Evolutionary conservation across 768 basidiomycete genomes (phyloP).

Genomic region (Suillus alpinus): DNA sequence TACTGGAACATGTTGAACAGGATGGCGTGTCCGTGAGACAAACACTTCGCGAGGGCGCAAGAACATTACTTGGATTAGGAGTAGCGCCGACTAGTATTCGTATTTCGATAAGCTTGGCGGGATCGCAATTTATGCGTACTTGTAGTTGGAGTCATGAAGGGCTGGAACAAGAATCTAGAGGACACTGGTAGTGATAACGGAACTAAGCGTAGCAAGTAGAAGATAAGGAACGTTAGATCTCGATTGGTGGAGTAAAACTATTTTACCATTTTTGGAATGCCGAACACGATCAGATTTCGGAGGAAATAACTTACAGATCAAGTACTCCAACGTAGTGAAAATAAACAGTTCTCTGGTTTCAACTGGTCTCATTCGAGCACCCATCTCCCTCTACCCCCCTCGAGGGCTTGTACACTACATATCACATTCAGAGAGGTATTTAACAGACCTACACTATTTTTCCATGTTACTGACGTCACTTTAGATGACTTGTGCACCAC

Average conservation of each 20-base stretch:
- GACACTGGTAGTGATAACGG: neutral
- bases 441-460: neutral
- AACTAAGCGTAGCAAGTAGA: neutral
- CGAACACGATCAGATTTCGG: conserved; percentile 6
- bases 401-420: neutral
- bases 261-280: neutral
- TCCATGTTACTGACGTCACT: conserved; percentile 1
- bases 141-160: neutral
- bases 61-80: neutral
- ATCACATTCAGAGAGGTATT: neutral
- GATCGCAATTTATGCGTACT: neutral
- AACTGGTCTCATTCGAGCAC: neutral
- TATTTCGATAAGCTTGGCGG: neutral
- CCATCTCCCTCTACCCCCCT: neutral
- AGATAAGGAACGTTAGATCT: conserved; percentile 24
- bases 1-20: neutral
- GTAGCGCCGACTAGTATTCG: neutral
- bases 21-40: neutral
- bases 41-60: neutral
- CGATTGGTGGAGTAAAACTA: conserved; percentile 6
- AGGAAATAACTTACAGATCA: neutral
- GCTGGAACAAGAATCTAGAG: neutral
- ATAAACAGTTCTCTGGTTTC: neutral
- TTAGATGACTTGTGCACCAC: conserved; percentile 15
- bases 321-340: neutral